Evolutionary conservation across 805 yeast genomes (phyloP).

Genomic region (Kazachstania psychrophila): DNA sequence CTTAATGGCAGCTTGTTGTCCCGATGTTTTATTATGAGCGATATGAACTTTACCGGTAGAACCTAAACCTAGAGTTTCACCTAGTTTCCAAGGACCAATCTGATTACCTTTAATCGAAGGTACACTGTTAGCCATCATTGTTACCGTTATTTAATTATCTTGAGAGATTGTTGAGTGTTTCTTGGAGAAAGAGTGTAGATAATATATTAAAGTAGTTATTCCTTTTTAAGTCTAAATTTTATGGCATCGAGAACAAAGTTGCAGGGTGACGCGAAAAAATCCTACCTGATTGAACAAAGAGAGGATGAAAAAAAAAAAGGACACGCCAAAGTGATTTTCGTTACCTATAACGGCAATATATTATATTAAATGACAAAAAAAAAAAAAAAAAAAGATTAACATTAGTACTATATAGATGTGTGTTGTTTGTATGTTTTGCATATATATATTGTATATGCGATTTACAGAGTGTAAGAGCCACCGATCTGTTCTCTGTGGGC

Average conservation of each 20-base stretch:
- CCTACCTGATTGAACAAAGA: no score
- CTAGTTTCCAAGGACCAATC: constrained; percentile 94
- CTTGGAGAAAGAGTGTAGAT: no score
- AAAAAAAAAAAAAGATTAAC: no score
- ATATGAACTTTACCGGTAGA: constrained; percentile 90
- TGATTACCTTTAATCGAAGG: constrained; percentile 32
- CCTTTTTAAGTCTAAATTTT: no score
- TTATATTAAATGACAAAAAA: no score
- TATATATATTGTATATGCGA: no score
- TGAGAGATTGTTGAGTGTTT: constrained; percentile 1
- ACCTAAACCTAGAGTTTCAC: constrained; percentile 92
- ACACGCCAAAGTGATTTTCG: no score
- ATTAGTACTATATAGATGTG: background rate
- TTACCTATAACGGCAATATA: no score
- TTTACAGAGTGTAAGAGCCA: constrained; percentile 31
- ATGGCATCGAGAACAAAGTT: no score
- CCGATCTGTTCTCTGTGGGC: constrained; percentile 95
- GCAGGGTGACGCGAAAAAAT: no score
- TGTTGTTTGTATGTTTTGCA: background rate
- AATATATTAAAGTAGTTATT: no score
- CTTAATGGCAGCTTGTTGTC: constrained; percentile 91
- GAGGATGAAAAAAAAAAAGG: no score
- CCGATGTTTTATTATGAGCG: constrained; percentile 77
- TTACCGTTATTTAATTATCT: background rate
- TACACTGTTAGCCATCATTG: constrained; percentile 6